phyloP scores from a whole-genome alignment of 352 stramenopile species.

The Globisporangium carolinianum region DNA sequence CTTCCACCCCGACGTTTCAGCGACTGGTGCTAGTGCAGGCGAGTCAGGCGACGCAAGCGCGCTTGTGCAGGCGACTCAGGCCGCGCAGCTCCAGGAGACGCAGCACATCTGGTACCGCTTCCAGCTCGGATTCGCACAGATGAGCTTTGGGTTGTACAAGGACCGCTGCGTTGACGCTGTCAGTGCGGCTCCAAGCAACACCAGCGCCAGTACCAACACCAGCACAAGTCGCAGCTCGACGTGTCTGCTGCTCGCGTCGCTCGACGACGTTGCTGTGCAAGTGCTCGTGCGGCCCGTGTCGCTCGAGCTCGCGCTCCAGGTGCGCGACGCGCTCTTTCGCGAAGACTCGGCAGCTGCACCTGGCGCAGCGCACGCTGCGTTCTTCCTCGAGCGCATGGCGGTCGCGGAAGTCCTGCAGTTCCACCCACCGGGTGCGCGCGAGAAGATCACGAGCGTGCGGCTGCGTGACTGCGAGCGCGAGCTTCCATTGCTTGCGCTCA shows the following conservation, averaged over 20 bases:
- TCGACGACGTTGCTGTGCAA: slow-evolving; percentile 68
- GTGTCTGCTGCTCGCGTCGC: slow-evolving; percentile 21
- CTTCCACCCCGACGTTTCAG: slow-evolving; percentile 41
- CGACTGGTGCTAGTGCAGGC: slow-evolving; percentile 8
- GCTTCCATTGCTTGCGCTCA: slow-evolving; percentile 61
- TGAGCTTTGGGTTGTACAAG: slow-evolving; percentile 43
- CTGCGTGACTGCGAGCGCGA: slow-evolving; percentile 62
- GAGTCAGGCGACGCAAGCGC: neutral
- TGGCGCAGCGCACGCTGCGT: slow-evolving; percentile 20
- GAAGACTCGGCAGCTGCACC: slow-evolving; percentile 13
- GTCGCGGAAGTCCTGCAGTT: slow-evolving; percentile 63
- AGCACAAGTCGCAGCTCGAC: neutral
- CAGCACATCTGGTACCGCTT: slow-evolving; percentile 81
- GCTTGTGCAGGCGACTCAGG: slow-evolving; percentile 1
- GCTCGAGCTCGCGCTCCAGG: slow-evolving; percentile 58
- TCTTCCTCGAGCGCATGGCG: slow-evolving; percentile 72
- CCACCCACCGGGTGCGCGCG: slow-evolving; percentile 40
- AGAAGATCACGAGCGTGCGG: slow-evolving; percentile 71
- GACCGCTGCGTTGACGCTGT: slow-evolving; percentile 10
- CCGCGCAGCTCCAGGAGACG: slow-evolving; percentile 18
- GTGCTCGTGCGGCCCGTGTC: slow-evolving; percentile 60
- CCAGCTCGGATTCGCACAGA: slow-evolving; percentile 47
- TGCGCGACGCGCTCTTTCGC: slow-evolving; percentile 65
- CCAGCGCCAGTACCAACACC: neutral
- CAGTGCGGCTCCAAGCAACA: neutral